A percentile compares a stretch with the other conserved stretches of the same genome.
Conservation (phyloP, 2,329 filamentous ascomycete species). For the Diaporthe australafricana region DNA sequence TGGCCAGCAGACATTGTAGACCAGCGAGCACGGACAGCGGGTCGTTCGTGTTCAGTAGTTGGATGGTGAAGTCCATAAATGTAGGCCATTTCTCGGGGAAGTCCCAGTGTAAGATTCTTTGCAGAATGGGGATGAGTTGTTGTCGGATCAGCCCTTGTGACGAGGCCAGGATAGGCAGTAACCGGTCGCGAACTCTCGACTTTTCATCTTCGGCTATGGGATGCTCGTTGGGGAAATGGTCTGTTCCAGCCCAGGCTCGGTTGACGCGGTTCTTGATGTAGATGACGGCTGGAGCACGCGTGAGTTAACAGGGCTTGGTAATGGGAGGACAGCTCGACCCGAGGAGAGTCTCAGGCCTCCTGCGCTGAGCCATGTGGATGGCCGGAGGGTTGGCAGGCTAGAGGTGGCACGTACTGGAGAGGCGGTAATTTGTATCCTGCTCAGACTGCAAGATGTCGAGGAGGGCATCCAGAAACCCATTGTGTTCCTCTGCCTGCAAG, state of each 20-base stretch:
- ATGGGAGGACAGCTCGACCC: slow-evolving; percentile 7
- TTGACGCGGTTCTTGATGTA: slow-evolving; percentile 98
- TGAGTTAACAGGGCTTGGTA: slow-evolving; percentile 36
- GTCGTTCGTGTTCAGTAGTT: slow-evolving; percentile 88
- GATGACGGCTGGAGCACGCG: slow-evolving; percentile 77
- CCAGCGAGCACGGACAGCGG: slow-evolving; percentile 90
- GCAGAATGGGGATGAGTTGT: slow-evolving; percentile 92
- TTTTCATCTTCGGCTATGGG: slow-evolving; percentile 92
- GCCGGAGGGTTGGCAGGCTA: slow-evolving; percentile 41
- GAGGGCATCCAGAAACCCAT: slow-evolving; percentile 90
- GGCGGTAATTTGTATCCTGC: slow-evolving; percentile 84
- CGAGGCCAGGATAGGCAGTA: slow-evolving; percentile 88
- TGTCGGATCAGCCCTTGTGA: slow-evolving; percentile 86
- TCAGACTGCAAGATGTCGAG: slow-evolving; percentile 91
- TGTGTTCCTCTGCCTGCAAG: slow-evolving; percentile 84
- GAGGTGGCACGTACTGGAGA: slow-evolving; percentile 78
- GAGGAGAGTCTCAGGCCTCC: neutral
- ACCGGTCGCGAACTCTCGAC: slow-evolving; percentile 83
- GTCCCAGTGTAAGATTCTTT: slow-evolving; percentile 95
- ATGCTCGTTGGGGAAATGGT: slow-evolving; percentile 78
- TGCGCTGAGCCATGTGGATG: slow-evolving; percentile 30
- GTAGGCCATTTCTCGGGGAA: slow-evolving; percentile 95
- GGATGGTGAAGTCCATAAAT: slow-evolving; percentile 92
- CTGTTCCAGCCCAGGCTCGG: slow-evolving; percentile 85
- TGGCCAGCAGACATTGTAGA: slow-evolving; percentile 91